Evolutionary conservation across 2,329 filamentous ascomycete species (phyloP), one percentile per base, ranked within the genome.

Genomic region (Lithohypha guttulata): DNA sequence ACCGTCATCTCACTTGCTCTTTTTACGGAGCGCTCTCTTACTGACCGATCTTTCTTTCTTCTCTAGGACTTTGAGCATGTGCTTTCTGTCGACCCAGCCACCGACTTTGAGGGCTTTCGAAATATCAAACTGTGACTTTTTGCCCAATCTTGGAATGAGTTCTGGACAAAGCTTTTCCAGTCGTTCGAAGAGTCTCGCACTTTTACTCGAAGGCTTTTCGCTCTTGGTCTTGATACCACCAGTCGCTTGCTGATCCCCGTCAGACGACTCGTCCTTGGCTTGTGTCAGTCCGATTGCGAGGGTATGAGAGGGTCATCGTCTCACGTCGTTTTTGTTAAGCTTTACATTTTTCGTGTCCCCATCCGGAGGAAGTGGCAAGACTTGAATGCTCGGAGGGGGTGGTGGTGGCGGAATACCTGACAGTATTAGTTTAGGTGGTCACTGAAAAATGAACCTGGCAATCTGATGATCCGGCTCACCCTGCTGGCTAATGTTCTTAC

Each of bases 161-260:
- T 51, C 50, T 29, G 50, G 50, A 14, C 47, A 42, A 23, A 48
- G 18, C 17, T 11, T 31, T 28, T 47, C 50, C 11, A 51, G 27
- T 13, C 47, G 47, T 11, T 36, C 21, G 3, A 37, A 14, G 23
- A 19, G 9, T 35, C n/a, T 27, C 20, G 26, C 28, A 30, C 13
- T 27, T 28, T 35, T 35, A 14, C 13, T 26, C n/a, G 14, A 27
- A 13, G 15, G 5, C 13, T 32, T 32, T 32, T 6, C 11, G 4
- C 26, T 4, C 9, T 28, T 32, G 29, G 5, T 10, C n/a, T 26
- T 26, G 23, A 8, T 8, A 7, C 8, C n/a, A n/a, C 23, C 23
- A n/a, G 23, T n/a, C n/a, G n/a, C n/a, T n/a, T n/a, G n/a, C n/a
- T n/a, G n/a, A n/a, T n/a, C n/a, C n/a, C n/a, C n/a, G n/a, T n/a